These are phyloP conservation scores for Epichloe typhina DNA, from an alignment of 2,329 filamentous ascomycete species.

Conservation along the genomic window DNA sequence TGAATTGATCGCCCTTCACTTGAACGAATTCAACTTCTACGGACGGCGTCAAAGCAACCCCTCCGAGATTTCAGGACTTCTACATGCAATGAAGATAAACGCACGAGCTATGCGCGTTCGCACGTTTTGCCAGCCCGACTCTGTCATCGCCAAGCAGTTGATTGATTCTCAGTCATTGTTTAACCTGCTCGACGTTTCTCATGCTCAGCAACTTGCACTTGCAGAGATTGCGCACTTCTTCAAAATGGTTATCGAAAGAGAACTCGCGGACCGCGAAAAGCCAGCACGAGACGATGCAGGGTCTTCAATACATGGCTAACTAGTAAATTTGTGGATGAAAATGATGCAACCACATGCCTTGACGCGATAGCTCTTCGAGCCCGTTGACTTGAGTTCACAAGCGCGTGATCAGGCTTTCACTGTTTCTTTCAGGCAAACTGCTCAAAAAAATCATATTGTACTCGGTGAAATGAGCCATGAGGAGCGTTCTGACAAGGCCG, in stretches of 20 bases:
- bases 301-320: background rate
- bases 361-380: background rate
- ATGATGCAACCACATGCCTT: background rate
- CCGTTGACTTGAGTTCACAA: background rate
- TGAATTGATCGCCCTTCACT: conserved; percentile 37
- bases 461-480: background rate
- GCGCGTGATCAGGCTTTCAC: background rate
- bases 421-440: background rate
- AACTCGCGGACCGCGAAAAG: conserved; percentile 8
- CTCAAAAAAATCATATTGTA: no score
- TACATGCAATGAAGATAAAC: conserved; percentile 39
- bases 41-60: conserved; percentile 30
- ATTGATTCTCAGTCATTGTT: conserved; percentile 38
- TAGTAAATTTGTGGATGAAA: background rate
- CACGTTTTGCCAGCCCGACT: conserved; percentile 45
- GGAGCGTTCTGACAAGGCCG: background rate
- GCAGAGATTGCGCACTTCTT: conserved; percentile 41
- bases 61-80: conserved; percentile 30
- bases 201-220: conserved; percentile 31
- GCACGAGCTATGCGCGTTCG: conserved; percentile 38
- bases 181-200: conserved; percentile 32
- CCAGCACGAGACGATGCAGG: background rate
- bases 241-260: conserved; percentile 36
- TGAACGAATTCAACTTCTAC: conserved; percentile 41
- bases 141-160: conserved; percentile 44